A percentile compares a stretch with the other conserved stretches of the same genome.
Evolutionary conservation across 441 rosid species (phyloP).

Genomic region (Populus tomentosa): DNA sequence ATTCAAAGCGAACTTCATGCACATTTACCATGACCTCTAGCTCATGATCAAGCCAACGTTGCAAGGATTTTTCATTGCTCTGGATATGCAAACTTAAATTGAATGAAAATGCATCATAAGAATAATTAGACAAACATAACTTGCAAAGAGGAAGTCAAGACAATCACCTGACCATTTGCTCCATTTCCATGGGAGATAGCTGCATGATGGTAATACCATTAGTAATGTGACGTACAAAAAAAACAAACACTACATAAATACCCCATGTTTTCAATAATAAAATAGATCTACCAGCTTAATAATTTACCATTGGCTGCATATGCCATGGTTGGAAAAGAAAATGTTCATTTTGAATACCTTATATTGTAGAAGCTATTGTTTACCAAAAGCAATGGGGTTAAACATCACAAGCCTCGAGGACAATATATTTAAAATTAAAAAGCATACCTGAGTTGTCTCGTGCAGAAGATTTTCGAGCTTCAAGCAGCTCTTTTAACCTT

Average conservation of each 20-base stretch:
- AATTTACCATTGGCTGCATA: slow-evolving; percentile 8
- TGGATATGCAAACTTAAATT: slow-evolving; percentile 24
- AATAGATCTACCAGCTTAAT: slow-evolving; percentile 4
- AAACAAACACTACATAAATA: not conserved
- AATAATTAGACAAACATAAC: not conserved
- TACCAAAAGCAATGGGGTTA: slow-evolving; percentile 9
- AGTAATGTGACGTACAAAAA: slow-evolving; percentile 20
- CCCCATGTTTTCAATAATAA: not conserved
- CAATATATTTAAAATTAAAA: slow-evolving; percentile 8
- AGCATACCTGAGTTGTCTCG: slow-evolving; percentile 67
- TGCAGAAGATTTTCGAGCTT: slow-evolving; percentile 83
- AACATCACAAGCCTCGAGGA: slow-evolving; percentile 8
- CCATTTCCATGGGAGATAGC: slow-evolving; percentile 70
- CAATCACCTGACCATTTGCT: slow-evolving; percentile 74
- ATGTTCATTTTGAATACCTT: slow-evolving; percentile 1
- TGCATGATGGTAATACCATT: slow-evolving; percentile 41
- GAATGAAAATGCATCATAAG: slow-evolving; percentile 1
- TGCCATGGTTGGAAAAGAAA: not conserved
- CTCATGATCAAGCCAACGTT: slow-evolving; percentile 94
- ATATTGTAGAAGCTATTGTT: not conserved
- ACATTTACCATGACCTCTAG: slow-evolving; percentile 97
- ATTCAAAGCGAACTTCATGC: slow-evolving; percentile 96
- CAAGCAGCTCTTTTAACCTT: slow-evolving; percentile 92
- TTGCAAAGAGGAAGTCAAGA: slow-evolving; percentile 4
- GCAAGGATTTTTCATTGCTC: slow-evolving; percentile 90